A percentile compares a stretch with the other conserved stretches of the same genome.
These are phyloP conservation scores for Lactarius deliciosus DNA, from an alignment of 768 basidiomycete genomes.

Conservation along the genomic window DNA sequence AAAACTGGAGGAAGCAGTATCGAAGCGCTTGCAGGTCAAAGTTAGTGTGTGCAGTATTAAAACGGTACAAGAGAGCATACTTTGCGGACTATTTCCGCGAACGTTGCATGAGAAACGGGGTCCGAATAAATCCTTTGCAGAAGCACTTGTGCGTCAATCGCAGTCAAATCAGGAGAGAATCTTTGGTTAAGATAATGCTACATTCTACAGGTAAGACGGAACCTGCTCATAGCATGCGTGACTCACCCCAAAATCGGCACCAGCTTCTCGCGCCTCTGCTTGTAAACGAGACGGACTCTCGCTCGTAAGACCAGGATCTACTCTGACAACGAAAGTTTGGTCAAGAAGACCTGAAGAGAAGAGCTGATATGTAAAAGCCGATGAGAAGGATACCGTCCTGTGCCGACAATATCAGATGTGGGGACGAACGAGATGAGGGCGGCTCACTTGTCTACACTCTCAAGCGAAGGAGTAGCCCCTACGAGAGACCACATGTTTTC, in stretches of 20 bases:
- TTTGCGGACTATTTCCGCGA: slow-evolving; percentile 56
- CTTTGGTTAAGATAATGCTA: slow-evolving; percentile 60
- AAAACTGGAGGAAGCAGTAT: slow-evolving; percentile 46
- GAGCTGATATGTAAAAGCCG: slow-evolving; percentile 58
- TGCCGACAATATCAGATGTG: neutral
- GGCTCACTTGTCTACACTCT: slow-evolving; percentile 24
- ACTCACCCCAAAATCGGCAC: slow-evolving; percentile 58
- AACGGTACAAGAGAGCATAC: slow-evolving; percentile 39
- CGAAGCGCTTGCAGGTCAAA: slow-evolving; percentile 52
- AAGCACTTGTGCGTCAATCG: slow-evolving; percentile 18
- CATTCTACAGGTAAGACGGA: slow-evolving; percentile 24
- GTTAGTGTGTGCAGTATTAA: slow-evolving; percentile 9
- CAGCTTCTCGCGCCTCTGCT: slow-evolving; percentile 59
- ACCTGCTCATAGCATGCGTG: slow-evolving; percentile 6
- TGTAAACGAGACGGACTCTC: slow-evolving; percentile 50
- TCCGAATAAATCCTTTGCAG: slow-evolving; percentile 26
- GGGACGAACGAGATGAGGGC: neutral
- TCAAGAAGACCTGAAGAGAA: slow-evolving; percentile 55
- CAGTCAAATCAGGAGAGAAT: slow-evolving; percentile 35
- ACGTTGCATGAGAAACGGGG: slow-evolving; percentile 46
- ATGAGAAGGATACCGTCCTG: slow-evolving; percentile 31
- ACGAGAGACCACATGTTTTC: slow-evolving; percentile 27
- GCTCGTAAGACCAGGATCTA: slow-evolving; percentile 52
- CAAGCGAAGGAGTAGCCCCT: slow-evolving; percentile 9
- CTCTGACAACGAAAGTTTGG: slow-evolving; percentile 46